A percentile compares a stretch with the other conserved stretches of the same genome.
phyloP scores from a whole-genome alignment of 768 basidiomycete species.

The Pleurotus citrinopileatus region DNA sequence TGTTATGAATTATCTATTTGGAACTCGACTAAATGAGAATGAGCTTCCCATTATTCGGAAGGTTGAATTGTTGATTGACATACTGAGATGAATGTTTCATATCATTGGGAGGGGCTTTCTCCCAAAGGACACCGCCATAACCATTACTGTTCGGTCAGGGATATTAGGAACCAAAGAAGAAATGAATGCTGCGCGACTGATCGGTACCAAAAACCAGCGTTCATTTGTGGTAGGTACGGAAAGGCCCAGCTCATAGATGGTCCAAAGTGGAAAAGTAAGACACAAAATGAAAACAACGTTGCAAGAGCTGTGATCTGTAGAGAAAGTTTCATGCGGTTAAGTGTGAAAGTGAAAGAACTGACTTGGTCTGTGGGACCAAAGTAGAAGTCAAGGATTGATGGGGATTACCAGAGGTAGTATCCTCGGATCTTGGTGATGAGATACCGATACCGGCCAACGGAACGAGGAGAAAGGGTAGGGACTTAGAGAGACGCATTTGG shows the following conservation, averaged over 20 bases:
- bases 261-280: neutral
- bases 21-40: neutral
- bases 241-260: no score
- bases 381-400: constrained; percentile 6
- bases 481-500: constrained; percentile 7
- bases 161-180: neutral
- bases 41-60: neutral
- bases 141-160: neutral
- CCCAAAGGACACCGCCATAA: neutral
- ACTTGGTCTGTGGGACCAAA: neutral
- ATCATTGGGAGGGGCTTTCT: neutral
- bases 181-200: constrained; percentile 9
- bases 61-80: constrained; percentile 5
- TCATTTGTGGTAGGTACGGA: constrained; percentile 3
- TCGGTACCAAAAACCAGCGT: constrained; percentile 1
- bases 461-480: constrained; percentile 9
- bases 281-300: constrained; percentile 11
- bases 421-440: constrained; percentile 13
- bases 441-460: constrained; percentile 8
- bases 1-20: constrained; percentile 9
- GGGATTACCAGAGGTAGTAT: neutral
- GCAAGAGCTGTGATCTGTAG: constrained; percentile 6
- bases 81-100: constrained; percentile 8
- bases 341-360: constrained; percentile 9
- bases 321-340: constrained; percentile 8